Evolutionary conservation across 352 stramenopile species (phyloP).

Genomic region (Globisporangium rhizosaccharum): DNA sequence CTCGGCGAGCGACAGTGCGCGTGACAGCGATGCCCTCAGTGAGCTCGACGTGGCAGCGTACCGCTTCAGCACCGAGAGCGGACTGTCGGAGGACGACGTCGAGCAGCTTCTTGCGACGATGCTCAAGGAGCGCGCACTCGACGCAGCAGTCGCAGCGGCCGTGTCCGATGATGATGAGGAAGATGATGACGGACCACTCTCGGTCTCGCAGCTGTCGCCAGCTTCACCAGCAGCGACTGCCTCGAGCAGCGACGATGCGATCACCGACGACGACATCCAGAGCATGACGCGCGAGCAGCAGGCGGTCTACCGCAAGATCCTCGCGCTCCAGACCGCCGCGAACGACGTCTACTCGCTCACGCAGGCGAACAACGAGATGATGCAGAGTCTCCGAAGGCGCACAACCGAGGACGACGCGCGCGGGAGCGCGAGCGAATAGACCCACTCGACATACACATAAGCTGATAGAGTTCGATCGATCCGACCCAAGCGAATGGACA

Average conservation of each 20-base stretch:
- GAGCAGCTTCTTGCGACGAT: conserved; percentile 9
- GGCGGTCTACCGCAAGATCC: conserved; percentile 25
- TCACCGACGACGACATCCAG: too few relatives aligned
- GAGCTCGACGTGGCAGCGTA: conserved; percentile 9
- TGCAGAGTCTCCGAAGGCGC: conserved; percentile 1
- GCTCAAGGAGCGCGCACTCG: not conserved
- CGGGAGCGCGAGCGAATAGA: too few relatives aligned
- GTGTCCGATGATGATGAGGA: not conserved
- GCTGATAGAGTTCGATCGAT: too few relatives aligned
- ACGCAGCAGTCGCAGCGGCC: not conserved
- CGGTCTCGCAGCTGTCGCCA: too few relatives aligned
- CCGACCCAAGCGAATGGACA: too few relatives aligned
- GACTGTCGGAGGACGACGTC: conserved; percentile 12
- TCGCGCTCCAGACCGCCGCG: conserved; percentile 27
- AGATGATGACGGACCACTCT: not conserved
- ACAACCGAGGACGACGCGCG: too few relatives aligned
- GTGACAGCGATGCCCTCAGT: conserved; percentile 1
- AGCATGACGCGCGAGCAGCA: conserved; percentile 7
- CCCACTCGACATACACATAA: too few relatives aligned
- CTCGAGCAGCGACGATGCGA: not conserved
- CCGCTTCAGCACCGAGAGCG: conserved; percentile 12
- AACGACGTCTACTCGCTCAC: conserved; percentile 33
- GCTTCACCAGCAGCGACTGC: not conserved
- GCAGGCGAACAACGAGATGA: conserved; percentile 42
- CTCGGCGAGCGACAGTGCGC: too few relatives aligned